Evolutionary conservation across 345 rosid species (phyloP), one percentile per base, ranked within the genome.

Genomic region (Corchorus olitorius): DNA sequence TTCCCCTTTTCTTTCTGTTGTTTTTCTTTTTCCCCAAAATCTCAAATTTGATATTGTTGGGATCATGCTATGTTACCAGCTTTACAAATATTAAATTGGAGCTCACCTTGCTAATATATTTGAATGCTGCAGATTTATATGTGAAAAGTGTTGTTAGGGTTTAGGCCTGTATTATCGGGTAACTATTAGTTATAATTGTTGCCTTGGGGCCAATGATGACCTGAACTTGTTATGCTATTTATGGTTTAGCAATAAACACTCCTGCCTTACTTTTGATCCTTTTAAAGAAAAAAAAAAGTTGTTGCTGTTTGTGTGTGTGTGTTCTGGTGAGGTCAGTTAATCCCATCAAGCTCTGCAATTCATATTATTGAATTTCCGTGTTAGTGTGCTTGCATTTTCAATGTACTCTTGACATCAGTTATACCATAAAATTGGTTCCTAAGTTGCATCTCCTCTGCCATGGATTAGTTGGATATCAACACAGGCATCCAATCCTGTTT

Each of bases 401-500:
- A 34, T 35, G 16, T 70, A 22, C 46, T 70, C 46, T 70, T 53
- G 61, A 37, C 35, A 15, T 43, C 5, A 1, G 43, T 65, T 66
- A 67, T 66, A 46, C 20, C 37, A 34, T 52, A 52, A 16, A 6
- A 52, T 69, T 27, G 73, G 27, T 52, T 70, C 46, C 56, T 52
- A 56, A 52, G 52, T 69, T 33, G 22, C 60, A 34, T 48, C 6
- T 48, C 17, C 20, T 48, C 11, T 11, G 8, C 72, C 72, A 7
- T 68, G 22, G 56, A 46, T 39, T 20, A 67, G 41, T 43, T 69
- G 59, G 54, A 50, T 43, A 58, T 69, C 58, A 50, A 41, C 43
- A 27, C 43, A 27, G 11, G 43, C 16, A 17, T 41, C 34, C 53
- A 39, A 14, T 58, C 60, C 56, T 46, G 12, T 33, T 13, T 22